Evolutionary conservation across 2,329 filamentous ascomycete species (phyloP).

Genomic region (Colletotrichum sp.): DNA sequence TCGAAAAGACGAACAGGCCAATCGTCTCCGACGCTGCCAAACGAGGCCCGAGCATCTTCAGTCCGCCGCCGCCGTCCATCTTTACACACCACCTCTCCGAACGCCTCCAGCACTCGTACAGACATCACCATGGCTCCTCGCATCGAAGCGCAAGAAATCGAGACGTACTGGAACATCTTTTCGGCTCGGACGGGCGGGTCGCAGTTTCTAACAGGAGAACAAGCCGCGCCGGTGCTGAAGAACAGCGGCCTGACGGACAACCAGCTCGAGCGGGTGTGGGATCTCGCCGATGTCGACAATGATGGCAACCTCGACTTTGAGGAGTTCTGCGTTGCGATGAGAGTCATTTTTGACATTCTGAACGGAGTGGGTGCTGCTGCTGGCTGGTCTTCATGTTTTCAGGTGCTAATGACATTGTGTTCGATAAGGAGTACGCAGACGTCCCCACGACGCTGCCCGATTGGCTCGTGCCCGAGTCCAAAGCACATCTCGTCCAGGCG

Average conservation of each 20-base stretch:
- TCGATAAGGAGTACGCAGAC: constrained; percentile 78
- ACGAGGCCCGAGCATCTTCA: background rate
- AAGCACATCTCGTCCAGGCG: constrained; percentile 88
- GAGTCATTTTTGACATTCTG: constrained; percentile 94
- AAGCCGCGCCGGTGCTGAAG: constrained; percentile 67
- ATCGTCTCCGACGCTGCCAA: background rate
- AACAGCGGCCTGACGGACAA: constrained; percentile 67
- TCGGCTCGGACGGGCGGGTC: constrained; percentile 63
- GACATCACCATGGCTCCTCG: constrained; percentile 58
- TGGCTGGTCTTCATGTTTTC: background rate
- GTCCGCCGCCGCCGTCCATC: background rate
- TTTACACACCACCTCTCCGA: background rate
- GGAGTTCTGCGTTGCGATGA: constrained; percentile 99
- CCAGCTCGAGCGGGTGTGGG: constrained; percentile 97
- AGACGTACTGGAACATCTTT: constrained; percentile 72
- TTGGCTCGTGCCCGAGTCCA: constrained; percentile 96
- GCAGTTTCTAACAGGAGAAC: constrained; percentile 65
- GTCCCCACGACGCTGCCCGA: constrained; percentile 88
- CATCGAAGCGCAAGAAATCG: constrained; percentile 67
- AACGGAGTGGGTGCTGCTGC: constrained; percentile 74
- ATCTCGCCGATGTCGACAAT: constrained; percentile 94
- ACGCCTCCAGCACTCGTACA: background rate
- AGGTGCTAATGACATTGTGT: background rate
- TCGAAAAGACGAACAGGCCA: background rate
- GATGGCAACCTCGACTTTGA: constrained; percentile 99